Evolutionary conservation across 1,139 yeast genomes (phyloP).

Genomic region (Suhomyces anneliseae): DNA sequence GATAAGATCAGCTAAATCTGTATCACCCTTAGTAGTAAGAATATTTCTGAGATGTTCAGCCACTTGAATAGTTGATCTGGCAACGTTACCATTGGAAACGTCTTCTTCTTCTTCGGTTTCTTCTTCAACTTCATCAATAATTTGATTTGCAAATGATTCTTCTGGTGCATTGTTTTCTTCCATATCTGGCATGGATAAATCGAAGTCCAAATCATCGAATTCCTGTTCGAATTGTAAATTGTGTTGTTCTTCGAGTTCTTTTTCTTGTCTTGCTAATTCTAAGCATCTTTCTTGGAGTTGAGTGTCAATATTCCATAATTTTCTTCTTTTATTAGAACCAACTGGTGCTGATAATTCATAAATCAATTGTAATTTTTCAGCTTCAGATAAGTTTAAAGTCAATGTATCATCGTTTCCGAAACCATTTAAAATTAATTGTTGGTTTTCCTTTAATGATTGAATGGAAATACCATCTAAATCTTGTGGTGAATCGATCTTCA

Average conservation of each 20-base stretch:
- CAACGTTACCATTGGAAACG: slow-evolving; percentile 17
- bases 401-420: slow-evolving; percentile 17
- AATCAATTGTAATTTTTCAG: slow-evolving; percentile 37
- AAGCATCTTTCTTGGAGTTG: slow-evolving; percentile 32
- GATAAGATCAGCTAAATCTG: slow-evolving; percentile 44
- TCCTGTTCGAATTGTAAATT: slow-evolving; percentile 23
- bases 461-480: slow-evolving; percentile 41
- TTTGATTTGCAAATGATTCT: slow-evolving; percentile 5
- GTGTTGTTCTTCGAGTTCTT: slow-evolving; percentile 20
- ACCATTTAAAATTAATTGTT: slow-evolving; percentile 22
- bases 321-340: slow-evolving; percentile 21
- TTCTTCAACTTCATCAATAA: slow-evolving; percentile 8
- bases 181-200: slow-evolving; percentile 40
- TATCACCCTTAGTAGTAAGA: slow-evolving; percentile 23
- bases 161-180: slow-evolving; percentile 19
- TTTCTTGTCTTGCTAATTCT: slow-evolving; percentile 30
- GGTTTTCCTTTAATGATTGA: slow-evolving; percentile 34
- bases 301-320: slow-evolving; percentile 22
- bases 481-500: slow-evolving; percentile 34
- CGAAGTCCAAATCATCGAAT: slow-evolving; percentile 35
- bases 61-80: slow-evolving; percentile 55
- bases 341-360: slow-evolving; percentile 36
- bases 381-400: slow-evolving; percentile 29
- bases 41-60: slow-evolving; percentile 50
- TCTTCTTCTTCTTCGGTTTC: slow-evolving; percentile 13